phyloP scores from a whole-genome alignment of 2,329 filamentous ascomycete genomes.

The Cercospora canescens region DNA sequence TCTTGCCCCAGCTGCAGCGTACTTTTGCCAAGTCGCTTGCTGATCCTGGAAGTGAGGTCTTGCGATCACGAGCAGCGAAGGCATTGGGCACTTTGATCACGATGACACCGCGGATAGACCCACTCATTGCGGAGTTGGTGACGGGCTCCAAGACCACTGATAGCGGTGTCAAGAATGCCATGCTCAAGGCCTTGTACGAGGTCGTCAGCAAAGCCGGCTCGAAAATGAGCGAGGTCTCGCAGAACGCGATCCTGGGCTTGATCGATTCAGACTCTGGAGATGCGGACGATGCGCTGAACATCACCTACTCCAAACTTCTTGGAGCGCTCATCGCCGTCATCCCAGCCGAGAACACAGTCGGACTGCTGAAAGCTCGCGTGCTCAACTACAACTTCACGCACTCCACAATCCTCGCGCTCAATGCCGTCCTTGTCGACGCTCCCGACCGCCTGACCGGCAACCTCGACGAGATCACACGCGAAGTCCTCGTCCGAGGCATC shows the following conservation, averaged over 20 bases:
- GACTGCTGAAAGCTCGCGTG: slow-evolving; percentile 70
- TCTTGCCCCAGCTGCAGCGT: slow-evolving; percentile 91
- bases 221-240: slow-evolving; percentile 92
- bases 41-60: slow-evolving; percentile 84
- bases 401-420: slow-evolving; percentile 81
- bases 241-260: slow-evolving; percentile 78
- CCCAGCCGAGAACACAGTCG: slow-evolving; percentile 65
- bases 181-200: slow-evolving; percentile 95
- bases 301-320: slow-evolving; percentile 87
- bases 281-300: slow-evolving; percentile 69
- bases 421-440: slow-evolving; percentile 83
- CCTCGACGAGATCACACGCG: slow-evolving; percentile 71
- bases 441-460: slow-evolving; percentile 67
- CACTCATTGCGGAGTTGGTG: slow-evolving; percentile 87
- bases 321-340: slow-evolving; percentile 88
- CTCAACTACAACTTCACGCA: slow-evolving; percentile 73
- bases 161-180: slow-evolving; percentile 83
- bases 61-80: slow-evolving; percentile 86
- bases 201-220: slow-evolving; percentile 91
- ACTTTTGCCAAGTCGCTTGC: slow-evolving; percentile 96
- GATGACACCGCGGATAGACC: slow-evolving; percentile 91
- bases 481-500: slow-evolving; percentile 79
- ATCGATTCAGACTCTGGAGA: slow-evolving; percentile 85
- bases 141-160: slow-evolving; percentile 93
- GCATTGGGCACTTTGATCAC: slow-evolving; percentile 94